Percentiles rank a stretch among this genome's conserved stretches.
Evolutionary conservation across 2,329 filamentous ascomycete genomes (phyloP).

Genomic region (Epichloe sylvatica): DNA sequence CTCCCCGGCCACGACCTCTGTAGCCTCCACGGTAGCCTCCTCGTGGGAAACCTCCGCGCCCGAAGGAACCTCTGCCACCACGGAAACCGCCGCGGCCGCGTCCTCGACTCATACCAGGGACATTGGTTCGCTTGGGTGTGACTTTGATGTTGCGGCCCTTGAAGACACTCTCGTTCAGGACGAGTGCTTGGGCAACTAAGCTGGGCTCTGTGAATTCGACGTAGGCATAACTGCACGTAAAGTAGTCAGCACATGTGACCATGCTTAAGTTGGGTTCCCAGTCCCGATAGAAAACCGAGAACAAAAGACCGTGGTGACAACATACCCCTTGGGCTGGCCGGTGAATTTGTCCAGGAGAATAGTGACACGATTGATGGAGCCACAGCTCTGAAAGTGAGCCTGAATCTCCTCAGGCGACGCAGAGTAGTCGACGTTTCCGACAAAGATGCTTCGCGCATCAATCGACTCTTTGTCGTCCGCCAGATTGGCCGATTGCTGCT

Average conservation of each 20-base stretch:
- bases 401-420: constrained; percentile 93
- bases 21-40: constrained; percentile 55
- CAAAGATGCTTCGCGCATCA: constrained; percentile 90
- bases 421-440: constrained; percentile 96
- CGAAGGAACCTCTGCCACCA: constrained; percentile 36
- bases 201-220: constrained; percentile 94
- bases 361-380: constrained; percentile 94
- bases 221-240: constrained; percentile 69
- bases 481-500: constrained; percentile 70
- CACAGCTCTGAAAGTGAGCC: constrained; percentile 93
- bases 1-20: constrained; percentile 48
- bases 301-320: background rate
- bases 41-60: constrained; percentile 40
- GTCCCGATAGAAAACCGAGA: background rate
- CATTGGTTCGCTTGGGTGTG: constrained; percentile 83
- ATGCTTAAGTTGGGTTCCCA: background rate
- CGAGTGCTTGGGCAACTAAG: constrained; percentile 81
- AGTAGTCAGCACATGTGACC: background rate
- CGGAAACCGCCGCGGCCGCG: constrained; percentile 45
- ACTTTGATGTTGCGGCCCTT: constrained; percentile 94
- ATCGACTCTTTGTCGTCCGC: constrained; percentile 92
- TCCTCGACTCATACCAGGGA: constrained; percentile 85
- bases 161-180: constrained; percentile 93
- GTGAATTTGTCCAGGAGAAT: constrained; percentile 97
- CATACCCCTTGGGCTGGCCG: constrained; percentile 93